Evolutionary conservation across 805 yeast genomes (phyloP).

Genomic region (Wickerhamomyces rabaulensis): DNA sequence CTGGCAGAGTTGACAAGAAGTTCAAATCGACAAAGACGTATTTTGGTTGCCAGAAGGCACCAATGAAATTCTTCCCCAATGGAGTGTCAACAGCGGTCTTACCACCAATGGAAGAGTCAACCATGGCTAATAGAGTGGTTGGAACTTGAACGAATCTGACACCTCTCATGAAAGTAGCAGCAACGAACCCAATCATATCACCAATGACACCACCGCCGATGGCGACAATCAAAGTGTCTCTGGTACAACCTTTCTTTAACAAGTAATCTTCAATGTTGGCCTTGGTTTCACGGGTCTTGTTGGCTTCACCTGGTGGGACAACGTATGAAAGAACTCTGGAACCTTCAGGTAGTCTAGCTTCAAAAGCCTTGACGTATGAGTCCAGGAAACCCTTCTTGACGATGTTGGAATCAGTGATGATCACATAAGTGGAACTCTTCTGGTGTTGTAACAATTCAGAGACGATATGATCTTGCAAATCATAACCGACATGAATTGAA

Average conservation of each 20-base stretch:
- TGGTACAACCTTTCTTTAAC: slow-evolving; percentile 78
- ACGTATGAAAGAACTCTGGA: slow-evolving; percentile 68
- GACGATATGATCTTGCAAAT: slow-evolving; percentile 70
- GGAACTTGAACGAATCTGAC: slow-evolving; percentile 92
- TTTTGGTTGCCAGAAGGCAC: slow-evolving; percentile 96
- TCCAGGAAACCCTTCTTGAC: slow-evolving; percentile 57
- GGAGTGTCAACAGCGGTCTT: slow-evolving; percentile 98
- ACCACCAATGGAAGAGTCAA: slow-evolving; percentile 96
- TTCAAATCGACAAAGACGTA: slow-evolving; percentile 83
- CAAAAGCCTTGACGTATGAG: slow-evolving; percentile 39
- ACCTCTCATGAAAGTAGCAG: slow-evolving; percentile 99
- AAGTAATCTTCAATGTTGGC: slow-evolving; percentile 90
- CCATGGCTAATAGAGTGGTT: slow-evolving; percentile 92
- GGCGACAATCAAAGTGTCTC: slow-evolving; percentile 92
- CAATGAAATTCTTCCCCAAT: slow-evolving; percentile 89
- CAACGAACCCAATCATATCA: slow-evolving; percentile 97
- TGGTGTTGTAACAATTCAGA: slow-evolving; percentile 53
- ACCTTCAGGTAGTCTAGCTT: slow-evolving; percentile 36
- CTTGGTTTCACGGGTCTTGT: slow-evolving; percentile 83
- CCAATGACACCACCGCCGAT: slow-evolving; percentile 99
- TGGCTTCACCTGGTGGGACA: slow-evolving; percentile 90
- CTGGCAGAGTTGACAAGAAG: slow-evolving; percentile 83
- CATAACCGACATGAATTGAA: slow-evolving; percentile 85
- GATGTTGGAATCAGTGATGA: slow-evolving; percentile 83
- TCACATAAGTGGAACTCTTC: slow-evolving; percentile 86